Base-by-base conservation (phyloP, 805 yeast species). In the Starmerella roubikii region DNA sequence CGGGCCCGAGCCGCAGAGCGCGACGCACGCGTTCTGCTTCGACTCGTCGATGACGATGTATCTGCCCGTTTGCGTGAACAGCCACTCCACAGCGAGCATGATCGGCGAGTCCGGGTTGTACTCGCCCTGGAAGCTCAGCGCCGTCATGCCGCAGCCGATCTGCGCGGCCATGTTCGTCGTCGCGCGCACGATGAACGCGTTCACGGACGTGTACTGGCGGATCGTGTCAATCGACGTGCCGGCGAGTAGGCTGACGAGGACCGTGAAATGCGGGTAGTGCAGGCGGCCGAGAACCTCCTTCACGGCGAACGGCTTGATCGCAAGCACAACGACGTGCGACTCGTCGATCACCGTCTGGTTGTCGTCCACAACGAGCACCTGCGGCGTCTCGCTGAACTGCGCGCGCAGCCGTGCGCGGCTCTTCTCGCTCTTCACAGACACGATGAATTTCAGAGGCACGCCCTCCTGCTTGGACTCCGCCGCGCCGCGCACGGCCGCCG, bases 91-190 rank as follows among this genome's bases (percentile, higher is more conserved):
- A 23, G 59, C 50, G n/a, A 42, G 42, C 39, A 47, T 48, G 35
- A 53, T 54, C 21, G 53, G 51, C 16, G 50, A 41, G 32, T 51
- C 52, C 15, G 56, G 54, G 30, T 50, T 50, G 43, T 44, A 42
- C 20, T 48, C 64, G 16, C 76, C 76, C 9, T 88, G 73, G 54
- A 81, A 75, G 2, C 94, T 72, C n/a, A 91, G 76, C 29, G 84
- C 85, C 10, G 97, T 94, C 69, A 88, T 84, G 37, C 97, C 98
- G 50, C 77, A 74, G 18, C 96, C 94, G 58, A 72, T 82, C 57
- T 78, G 77, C 16, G 94, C 93, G 3, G 99, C 96, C 0, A 98
- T 91, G 62, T 88, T 91, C 33, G 99, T 88, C 94, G 93, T 86
- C n/a, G 93, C 93, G 46, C 94, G 71, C 18, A 93, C 82, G 24